These are phyloP conservation scores for Debaryomyces singareniensis DNA, from an alignment of 1,139 yeast genomes.

Conservation along the genomic window DNA sequence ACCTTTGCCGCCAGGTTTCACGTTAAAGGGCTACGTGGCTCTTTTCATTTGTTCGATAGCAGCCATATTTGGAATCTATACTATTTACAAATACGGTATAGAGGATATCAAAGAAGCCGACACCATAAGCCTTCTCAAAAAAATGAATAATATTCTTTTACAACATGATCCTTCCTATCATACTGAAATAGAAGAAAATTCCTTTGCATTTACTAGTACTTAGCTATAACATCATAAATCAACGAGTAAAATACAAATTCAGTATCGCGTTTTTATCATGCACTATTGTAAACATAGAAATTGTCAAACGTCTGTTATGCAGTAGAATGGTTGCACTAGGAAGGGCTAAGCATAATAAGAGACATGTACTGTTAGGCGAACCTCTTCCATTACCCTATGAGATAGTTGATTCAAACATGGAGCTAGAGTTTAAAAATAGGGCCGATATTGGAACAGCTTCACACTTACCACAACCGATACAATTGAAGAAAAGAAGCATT, in stretches of 20 bases:
- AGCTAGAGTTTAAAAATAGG: slow-evolving; percentile 3
- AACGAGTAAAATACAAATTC: neutral
- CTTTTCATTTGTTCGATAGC: slow-evolving; percentile 71
- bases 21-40: slow-evolving; percentile 86
- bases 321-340: slow-evolving; percentile 2
- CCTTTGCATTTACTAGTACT: neutral
- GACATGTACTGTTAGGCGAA: slow-evolving; percentile 19
- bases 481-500: neutral
- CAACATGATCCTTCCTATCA: slow-evolving; percentile 8
- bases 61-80: slow-evolving; percentile 72
- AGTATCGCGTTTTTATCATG: slow-evolving; percentile 4
- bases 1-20: slow-evolving; percentile 78
- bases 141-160: slow-evolving; percentile 38
- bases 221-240: neutral
- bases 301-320: slow-evolving; percentile 1
- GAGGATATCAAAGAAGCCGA: slow-evolving; percentile 56
- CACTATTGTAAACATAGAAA: neutral
- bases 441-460: too few relatives aligned
- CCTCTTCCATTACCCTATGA: slow-evolving; percentile 33
- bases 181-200: neutral
- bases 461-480: slow-evolving; percentile 3
- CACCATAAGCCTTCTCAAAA: slow-evolving; percentile 47
- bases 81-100: slow-evolving; percentile 78
- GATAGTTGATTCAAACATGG: slow-evolving; percentile 12
- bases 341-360: slow-evolving; percentile 6